Conservation (phyloP, 208 protist species). For the Crithidia sp. region DNA sequence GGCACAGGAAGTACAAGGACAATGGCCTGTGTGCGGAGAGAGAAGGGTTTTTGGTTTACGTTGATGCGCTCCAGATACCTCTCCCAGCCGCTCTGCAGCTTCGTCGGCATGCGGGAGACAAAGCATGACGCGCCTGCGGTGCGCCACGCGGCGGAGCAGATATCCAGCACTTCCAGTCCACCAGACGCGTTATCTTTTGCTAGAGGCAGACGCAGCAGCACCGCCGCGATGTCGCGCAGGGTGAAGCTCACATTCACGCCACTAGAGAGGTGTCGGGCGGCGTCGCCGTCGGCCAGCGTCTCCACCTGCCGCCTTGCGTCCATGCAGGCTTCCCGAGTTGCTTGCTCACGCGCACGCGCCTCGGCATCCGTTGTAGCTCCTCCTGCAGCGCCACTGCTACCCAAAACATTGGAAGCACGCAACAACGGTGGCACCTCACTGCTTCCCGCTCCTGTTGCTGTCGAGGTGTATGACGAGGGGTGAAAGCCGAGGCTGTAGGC, state of each 20-base stretch:
- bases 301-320: conserved; percentile 28
- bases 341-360: conserved; percentile 11
- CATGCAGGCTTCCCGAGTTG: conserved; percentile 1
- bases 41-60: conserved; percentile 69
- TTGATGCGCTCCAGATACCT: conserved; percentile 70
- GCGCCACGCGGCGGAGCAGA: conserved; percentile 49
- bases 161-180: conserved; percentile 43
- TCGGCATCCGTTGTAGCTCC: conserved; percentile 5
- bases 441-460: neutral
- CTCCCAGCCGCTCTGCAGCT: conserved; percentile 52
- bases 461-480: neutral
- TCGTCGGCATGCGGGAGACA: conserved; percentile 46
- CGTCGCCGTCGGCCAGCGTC: conserved; percentile 24
- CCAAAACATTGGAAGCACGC: too few species aligned
- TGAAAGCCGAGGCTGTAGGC: conserved; percentile 12
- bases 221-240: conserved; percentile 66
- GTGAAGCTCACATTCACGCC: conserved; percentile 74
- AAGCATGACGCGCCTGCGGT: conserved; percentile 66
- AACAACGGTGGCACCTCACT: neutral
- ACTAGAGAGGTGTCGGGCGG: conserved; percentile 23
- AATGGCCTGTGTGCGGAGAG: conserved; percentile 61
- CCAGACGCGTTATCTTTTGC: conserved; percentile 5
- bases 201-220: conserved; percentile 53
- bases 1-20: conserved; percentile 71
- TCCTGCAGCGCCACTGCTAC: neutral